Evolutionary conservation across 495 filamentous ascomycete species (phyloP), one percentile per base, ranked within the genome.

Genomic region (Aspergillus biplanus): DNA sequence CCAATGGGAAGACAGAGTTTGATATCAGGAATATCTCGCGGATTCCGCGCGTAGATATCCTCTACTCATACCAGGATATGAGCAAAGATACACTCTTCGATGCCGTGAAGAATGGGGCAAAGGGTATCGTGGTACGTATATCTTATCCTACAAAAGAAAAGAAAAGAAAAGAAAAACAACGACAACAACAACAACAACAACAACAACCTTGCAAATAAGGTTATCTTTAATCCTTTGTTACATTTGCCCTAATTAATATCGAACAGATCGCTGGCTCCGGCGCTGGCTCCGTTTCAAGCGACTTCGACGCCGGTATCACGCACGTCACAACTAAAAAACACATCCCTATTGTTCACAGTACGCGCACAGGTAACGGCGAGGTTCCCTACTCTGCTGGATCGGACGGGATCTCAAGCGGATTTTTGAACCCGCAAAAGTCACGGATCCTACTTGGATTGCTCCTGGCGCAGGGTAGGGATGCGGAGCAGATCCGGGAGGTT

Each of bases 11-110:
- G 65, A 71, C 69, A 7, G 65, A 67, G 58, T 72, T 80, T 62
- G 64, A 82, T 64, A 60, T 81, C 35, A 32, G 59, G 5, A 66
- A 68, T 27, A 57, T 75, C 44, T 69, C 67, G 8, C 52, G 60
- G 16, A 72, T 83, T 34, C 77, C 79, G 0, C 68, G 78, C n/a
- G 80, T 81, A 39, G 77, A 82, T 54, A 80, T 82, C 57, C 65
- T 74, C 18, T 74, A 72, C 56, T 63, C 70, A 1, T 74, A 72
- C 42, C 63, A 71, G 74, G 73, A 72, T 65, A 81, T 73, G 76
- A 75, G 69, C 32, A 71, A 72, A 9, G 63, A 69, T 44, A 67
- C 76, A 5, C 65, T 80, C 31, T 73, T 69, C 37, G 71, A 71
- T 18, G 71, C 77, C 3, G 66, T 80, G 1, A 73, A 68, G 59